Base-by-base conservation (phyloP, 2,329 filamentous ascomycete species). In the Aspergillaceae sp. region DNA sequence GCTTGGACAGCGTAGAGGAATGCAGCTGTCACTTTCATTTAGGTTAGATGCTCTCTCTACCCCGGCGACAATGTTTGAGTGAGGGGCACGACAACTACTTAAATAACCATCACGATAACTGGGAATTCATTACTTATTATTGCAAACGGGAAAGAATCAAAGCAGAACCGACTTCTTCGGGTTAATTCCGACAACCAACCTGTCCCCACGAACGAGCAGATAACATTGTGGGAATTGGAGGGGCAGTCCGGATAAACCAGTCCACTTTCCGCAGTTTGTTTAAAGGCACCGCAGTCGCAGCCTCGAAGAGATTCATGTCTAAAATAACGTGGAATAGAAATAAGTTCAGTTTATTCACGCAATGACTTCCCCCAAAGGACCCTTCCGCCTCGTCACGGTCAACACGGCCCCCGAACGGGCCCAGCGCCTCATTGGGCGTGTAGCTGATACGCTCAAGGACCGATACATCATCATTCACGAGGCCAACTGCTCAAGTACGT, bases 321-420 rank as follows among this genome's bases (percentile, higher is more conserved):
- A 2, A 19, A 19, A 19, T 19, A 19, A 19, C 19, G 19, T 19
- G 19, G 19, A 19, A 19, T 19, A 19, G 19, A 19, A 19, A 19
- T 19, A 19, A 19, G 19, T 19, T 19, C 19, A 2, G 19, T 19
- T 19, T 19, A 19, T 19, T 19, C 19, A 19, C 51, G 52, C 7
- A 29, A 64, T 61, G 58, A 54, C 58, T 50, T 51, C 62, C 47
- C 69, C 74, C 9, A 71, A 74, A 53, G 79, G 79, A 11, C 79
- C 79, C 3, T 85, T 74, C 66, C 76, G 71, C 55, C 74, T 86
- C 8, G 75, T 84, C 29, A 86, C 80, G 1, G 80, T 86, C 53
- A 86, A 85, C 66, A 84, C 76, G 1, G 79, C 76, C 1, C 82
- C 82, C 0, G 81, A 83, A 51, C 72, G 82, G 46, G 83, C 82